These are phyloP conservation scores for Thielaviopsis euricoi DNA, from an alignment of 2,329 filamentous ascomycete genomes.

Conservation along the genomic window DNA sequence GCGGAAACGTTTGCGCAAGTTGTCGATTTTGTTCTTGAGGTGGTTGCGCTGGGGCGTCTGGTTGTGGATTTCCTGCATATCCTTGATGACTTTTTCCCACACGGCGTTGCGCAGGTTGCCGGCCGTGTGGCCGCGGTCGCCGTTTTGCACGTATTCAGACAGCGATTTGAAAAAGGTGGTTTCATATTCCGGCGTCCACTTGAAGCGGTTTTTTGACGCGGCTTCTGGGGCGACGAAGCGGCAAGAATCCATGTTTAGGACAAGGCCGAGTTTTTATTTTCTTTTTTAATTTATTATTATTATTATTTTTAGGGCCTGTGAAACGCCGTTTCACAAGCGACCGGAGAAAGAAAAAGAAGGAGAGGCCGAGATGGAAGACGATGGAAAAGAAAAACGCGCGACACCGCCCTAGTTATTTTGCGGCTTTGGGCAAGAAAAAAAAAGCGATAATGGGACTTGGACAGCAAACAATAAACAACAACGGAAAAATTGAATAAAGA, in stretches of 20 bases:
- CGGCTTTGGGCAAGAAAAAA: background rate
- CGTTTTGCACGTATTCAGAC: constrained; percentile 38
- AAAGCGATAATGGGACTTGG: background rate
- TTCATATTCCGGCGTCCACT: constrained; percentile 42
- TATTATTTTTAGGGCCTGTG: background rate
- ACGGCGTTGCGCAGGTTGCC: constrained; percentile 38
- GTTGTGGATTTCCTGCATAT: constrained; percentile 36
- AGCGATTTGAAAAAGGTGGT: constrained; percentile 44
- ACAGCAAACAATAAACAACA: background rate
- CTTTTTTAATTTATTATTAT: too few species aligned
- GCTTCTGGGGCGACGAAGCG: background rate
- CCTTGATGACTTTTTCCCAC: constrained; percentile 40
- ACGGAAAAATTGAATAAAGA: background rate
- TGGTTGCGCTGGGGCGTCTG: constrained; percentile 44
- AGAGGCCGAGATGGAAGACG: too few species aligned
- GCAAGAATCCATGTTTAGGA: background rate
- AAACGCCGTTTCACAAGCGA: background rate
- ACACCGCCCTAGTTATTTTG: background rate
- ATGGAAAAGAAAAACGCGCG: background rate
- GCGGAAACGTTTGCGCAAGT: constrained; percentile 45
- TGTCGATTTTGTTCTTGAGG: constrained; percentile 47
- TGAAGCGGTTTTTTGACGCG: constrained; percentile 27
- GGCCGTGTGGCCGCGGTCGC: constrained; percentile 39
- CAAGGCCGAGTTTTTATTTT: background rate
- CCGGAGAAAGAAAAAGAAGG: too few species aligned